A percentile compares a stretch with the other conserved stretches of the same genome.
phyloP scores from a whole-genome alignment of 441 rosid genomes.

The Aleurites moluccanus region DNA sequence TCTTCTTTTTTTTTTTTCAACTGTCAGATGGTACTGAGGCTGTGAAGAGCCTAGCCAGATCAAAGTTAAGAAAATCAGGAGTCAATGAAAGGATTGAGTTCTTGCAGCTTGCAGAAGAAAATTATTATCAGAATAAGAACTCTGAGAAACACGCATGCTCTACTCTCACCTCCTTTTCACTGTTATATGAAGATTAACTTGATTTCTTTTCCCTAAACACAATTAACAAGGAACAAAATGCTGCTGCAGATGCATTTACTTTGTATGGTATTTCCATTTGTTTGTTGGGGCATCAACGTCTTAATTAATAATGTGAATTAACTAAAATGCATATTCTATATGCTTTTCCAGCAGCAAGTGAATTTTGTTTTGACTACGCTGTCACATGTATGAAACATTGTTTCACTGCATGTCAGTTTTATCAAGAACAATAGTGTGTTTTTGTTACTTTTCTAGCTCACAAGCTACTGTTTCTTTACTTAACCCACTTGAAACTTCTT shows the following conservation, averaged over 20 bases:
- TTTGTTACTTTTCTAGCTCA: background rate
- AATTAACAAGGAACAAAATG: background rate
- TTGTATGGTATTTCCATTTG: background rate
- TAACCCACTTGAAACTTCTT: slow-evolving; percentile 6
- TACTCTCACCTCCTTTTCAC: background rate
- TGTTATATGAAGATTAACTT: background rate
- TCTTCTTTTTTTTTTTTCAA: slow-evolving; percentile 23
- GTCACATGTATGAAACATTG: background rate
- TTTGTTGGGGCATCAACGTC: background rate
- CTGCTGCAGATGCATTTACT: background rate
- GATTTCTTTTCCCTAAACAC: background rate
- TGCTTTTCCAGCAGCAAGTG: too few relatives aligned
- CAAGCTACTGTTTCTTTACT: background rate
- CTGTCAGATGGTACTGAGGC: slow-evolving; percentile 53
- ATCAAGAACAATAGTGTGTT: background rate
- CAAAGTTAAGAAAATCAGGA: slow-evolving; percentile 54
- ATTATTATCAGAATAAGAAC: slow-evolving; percentile 45
- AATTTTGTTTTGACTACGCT: background rate
- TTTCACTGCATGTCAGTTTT: background rate
- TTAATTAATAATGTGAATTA: background rate
- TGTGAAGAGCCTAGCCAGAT: slow-evolving; percentile 43
- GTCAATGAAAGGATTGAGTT: slow-evolving; percentile 62
- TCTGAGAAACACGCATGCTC: slow-evolving; percentile 54
- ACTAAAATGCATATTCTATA: background rate
- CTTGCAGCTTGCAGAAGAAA: slow-evolving; percentile 78